Evolutionary conservation across 371 early-diverging fungal genomes (phyloP), one percentile per base, ranked within the genome.

Genomic region (Rhizopus arrhizus): DNA sequence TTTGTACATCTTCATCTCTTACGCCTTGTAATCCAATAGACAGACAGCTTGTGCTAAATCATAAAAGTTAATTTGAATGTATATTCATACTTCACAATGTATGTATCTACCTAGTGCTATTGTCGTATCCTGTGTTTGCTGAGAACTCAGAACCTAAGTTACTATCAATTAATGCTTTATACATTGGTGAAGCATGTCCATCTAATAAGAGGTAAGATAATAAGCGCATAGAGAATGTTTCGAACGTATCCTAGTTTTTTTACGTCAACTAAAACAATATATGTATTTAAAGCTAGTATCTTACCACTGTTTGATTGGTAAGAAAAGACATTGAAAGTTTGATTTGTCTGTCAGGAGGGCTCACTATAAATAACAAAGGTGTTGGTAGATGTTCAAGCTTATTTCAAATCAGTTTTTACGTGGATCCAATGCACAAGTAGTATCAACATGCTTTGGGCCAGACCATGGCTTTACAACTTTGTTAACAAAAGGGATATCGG

Each of bases 161-260:
- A 40, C 91, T 84, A 68, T 96, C 96, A 46, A 97, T 95, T 69
- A 97, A 79, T n/a, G 93, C 92, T 72, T 95, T 83, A 73, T 95
- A 93, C 92, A 97, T 91, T 11, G 98, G 98, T 10, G 95, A 88
- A 13, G 95, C 87, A 51, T 93, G 89, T 29, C 97, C 96, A 71
- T 91, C 90, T 22, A 91, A 73, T 22, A 97, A 79, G 53, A 97
- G 80, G 56, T 83, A 85, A 3, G 92, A 85, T 22, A 97, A 80
- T 33, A 97, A 69, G 29, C 86, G 78, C 78, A 94, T 81, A 5
- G 89, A 85, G 59, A 95, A 92, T 4, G 93, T 86, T 65, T 93
- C 92, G 66, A 91, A 91, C 0, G 85, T 76, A 62, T 95, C 89
- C 89, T 89, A 60, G 13, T 29, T 38, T 32, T 4, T 46, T 8